phyloP scores from a whole-genome alignment of 1,284 basidiomycete species.

The Trichosporon coremiiforme region DNA sequence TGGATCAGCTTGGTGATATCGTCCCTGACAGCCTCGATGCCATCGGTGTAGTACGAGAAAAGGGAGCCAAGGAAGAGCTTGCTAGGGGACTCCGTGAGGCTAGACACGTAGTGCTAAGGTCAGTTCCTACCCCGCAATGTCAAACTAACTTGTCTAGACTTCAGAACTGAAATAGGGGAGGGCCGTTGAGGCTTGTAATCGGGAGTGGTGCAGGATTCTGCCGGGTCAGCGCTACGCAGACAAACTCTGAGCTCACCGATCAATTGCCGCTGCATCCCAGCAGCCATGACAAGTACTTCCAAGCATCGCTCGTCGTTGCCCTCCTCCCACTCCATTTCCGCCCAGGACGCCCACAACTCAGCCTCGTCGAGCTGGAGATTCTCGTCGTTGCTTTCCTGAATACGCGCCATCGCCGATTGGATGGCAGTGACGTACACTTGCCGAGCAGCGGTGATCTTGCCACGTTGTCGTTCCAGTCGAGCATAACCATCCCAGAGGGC shows the following conservation, averaged over 20 bases:
- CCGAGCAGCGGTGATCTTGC: conserved; percentile 70
- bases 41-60: conserved; percentile 40
- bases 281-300: conserved; percentile 40
- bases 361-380: conserved; percentile 36
- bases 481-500: conserved; percentile 79
- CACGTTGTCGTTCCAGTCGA: conserved; percentile 71
- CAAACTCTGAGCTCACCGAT: conserved; percentile 23
- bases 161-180: conserved; percentile 39
- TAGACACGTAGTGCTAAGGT: conserved; percentile 32
- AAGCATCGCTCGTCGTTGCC: conserved; percentile 36
- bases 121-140: background rate
- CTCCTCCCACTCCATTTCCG: conserved; percentile 71
- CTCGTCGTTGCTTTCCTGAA: conserved; percentile 18
- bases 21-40: conserved; percentile 33
- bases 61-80: conserved; percentile 41
- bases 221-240: background rate
- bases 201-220: conserved; percentile 4
- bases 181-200: conserved; percentile 22
- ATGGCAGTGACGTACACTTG: conserved; percentile 74
- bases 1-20: conserved; percentile 30
- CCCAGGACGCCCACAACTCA: conserved; percentile 84
- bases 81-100: conserved; percentile 22
- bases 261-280: conserved; percentile 28
- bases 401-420: conserved; percentile 41
- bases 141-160: conserved; percentile 44